Percentiles rank a stretch among this genome's conserved stretches.
Evolutionary conservation across 2,329 filamentous ascomycete genomes (phyloP).

Genomic region (Aspergillus pseudotamarii): DNA sequence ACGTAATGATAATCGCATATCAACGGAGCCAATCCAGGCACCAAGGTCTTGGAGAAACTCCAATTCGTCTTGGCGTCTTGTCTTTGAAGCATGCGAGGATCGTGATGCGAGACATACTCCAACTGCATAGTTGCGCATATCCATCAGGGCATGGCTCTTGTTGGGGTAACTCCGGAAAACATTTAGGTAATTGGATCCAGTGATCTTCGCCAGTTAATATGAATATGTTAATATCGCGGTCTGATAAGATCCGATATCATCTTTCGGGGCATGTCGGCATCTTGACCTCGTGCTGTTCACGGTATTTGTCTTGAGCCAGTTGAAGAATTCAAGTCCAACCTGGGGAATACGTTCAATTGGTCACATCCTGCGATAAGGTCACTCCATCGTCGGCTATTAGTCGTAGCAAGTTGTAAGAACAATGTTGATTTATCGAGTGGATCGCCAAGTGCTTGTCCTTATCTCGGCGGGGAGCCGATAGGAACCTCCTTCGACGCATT

Average conservation of each 20-base stretch:
- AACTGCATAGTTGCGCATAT: background rate
- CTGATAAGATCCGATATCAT: background rate
- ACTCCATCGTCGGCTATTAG: background rate
- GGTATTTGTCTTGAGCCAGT: background rate
- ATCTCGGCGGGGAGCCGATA: slow-evolving; percentile 4
- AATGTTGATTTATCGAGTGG: background rate
- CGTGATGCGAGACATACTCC: background rate
- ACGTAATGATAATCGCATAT: slow-evolving; percentile 9
- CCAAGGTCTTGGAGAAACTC: slow-evolving; percentile 1
- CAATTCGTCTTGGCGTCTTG: slow-evolving; percentile 6
- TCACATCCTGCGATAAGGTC: background rate
- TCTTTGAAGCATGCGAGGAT: background rate
- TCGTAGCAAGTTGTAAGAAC: background rate
- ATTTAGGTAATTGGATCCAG: slow-evolving; percentile 1
- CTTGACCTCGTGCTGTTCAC: background rate
- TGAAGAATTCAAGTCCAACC: background rate
- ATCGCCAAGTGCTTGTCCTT: background rate
- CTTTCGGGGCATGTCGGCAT: background rate
- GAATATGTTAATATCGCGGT: background rate
- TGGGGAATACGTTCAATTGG: background rate
- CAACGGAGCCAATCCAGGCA: background rate
- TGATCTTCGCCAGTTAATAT: background rate
- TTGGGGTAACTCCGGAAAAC: slow-evolving; percentile 1
- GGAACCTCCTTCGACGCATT: background rate
- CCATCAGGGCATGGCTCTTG: background rate